Evolutionary conservation across 2,329 filamentous ascomycete genomes (phyloP), one percentile per base, ranked within the genome.

Genomic region (Zymoseptoria crescenta): DNA sequence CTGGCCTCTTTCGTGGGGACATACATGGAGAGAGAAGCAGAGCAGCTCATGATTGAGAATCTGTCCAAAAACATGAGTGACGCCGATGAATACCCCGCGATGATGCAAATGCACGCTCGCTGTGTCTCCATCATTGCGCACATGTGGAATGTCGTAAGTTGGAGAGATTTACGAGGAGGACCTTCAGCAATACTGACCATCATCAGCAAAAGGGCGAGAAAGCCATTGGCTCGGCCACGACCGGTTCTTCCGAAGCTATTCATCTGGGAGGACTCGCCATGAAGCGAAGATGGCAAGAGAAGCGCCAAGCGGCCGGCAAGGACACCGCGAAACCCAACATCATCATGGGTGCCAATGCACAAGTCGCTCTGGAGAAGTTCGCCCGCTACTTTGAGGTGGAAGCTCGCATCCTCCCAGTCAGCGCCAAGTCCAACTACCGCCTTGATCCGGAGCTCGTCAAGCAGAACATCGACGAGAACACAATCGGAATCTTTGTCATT

Each of bases 351-450:
- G 79, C 84, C 24, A 89, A 88, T 64, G 86, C 86, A 1, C 87
- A 89, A 72, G 87, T 89, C 0, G 86, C 86, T 0, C 77, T 89
- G 49, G 83, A 88, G 73, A 89, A 89, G 69, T 88, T 89, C 63
- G 85, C 86, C 2, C 75, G 86, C 27, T 90, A 90, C 70, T 90
- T 89, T 59, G 87, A 89, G 51, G 86, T 89, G 45, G 86, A 89
- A 68, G 81, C 84, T 24, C 79, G 81, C 52, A 87, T 87, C 59
- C 73, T 86, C 54, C 84, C 82, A 19, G 86, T 87, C 9, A 84
- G 79, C 55, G 77, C 81, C 64, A 80, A 83, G 69, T 86, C 83
- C 59, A 76, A 80, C 6, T 87, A 79, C 68, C 76, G 84, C 30
- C 77, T 89, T 7, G 85, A 89, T 64, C 83, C 86, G 0, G 77